Base-by-base conservation (phyloP, 2,329 filamentous ascomycete genomes). In the Colletotrichum sp. region DNA sequence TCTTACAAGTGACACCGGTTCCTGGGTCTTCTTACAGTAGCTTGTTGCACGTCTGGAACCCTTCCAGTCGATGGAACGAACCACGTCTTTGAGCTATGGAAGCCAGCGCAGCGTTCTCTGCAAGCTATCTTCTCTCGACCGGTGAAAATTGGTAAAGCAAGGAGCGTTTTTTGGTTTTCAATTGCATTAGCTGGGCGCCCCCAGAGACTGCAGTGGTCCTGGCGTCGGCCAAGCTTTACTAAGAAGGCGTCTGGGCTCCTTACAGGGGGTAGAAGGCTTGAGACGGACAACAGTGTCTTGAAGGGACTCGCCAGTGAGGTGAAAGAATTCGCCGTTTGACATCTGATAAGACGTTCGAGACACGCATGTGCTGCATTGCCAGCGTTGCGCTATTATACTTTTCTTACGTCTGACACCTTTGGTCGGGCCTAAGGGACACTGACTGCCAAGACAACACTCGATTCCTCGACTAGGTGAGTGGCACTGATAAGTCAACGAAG, bases 281-380 rank as follows among this genome's bases (percentile, higher is more conserved):
- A 76, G 74, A 73, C 74, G 39, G 65, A 57, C n/a, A 60, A 28
- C 65, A 52, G 59, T 73, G 74, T 65, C 21, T 39, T 44, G 3
- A 52, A 21, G 36, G 30, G 44, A 65, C 39, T 39, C 13, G 15
- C 21, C 62, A 72, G 21, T 39, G 15, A 26, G 10, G 18, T 24
- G 32, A 70, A 57, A 28, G n/a, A 55, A 21, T 16, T 64, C 24
- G 49, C 36, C 64, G 44, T n/a, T 62, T 69, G 49, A 26, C 65
- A 66, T 76, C 70, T 60, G 64, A 76, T 32, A 52, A 69, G 30
- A 60, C 49, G 18, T 26, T 73, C 59, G 74, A 73, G 70, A 73
- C 74, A 73, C 69, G 59, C 70, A 69, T 64, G 64, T 64, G 70
- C 49, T 32, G 63, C 52, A 39, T 44, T 24, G 39, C 34, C 36